Base-by-base conservation (phyloP, 208 protist species). In the Porcisia hertigi region DNA sequence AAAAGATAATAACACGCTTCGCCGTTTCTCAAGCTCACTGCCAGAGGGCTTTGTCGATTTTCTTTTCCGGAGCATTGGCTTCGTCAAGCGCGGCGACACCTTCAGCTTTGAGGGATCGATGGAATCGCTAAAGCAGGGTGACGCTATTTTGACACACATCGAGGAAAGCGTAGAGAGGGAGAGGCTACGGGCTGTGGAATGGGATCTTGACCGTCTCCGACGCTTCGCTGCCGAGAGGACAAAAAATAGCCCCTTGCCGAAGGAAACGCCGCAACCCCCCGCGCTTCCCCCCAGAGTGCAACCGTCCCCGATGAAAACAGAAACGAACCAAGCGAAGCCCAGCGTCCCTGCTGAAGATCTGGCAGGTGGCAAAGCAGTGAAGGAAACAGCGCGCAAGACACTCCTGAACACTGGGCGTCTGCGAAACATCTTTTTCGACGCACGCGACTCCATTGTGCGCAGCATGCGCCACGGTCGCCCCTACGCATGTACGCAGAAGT, bases 361-460 rank as follows among this genome's bases (percentile, higher is more conserved):
- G 11, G 23, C 71, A 7, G 74, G 80, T 55, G 67, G 47, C 12
- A 54, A 71, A 20, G 43, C 53, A 36, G 52, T 81, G 2, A 62
- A 73, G 20, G 41, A 64, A 14, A 83, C 75, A 18, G 86, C 90
- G 16, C 85, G 80, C 52, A 77, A 78, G 65, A 94, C 89, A 5
- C 84, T 97, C 11, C 84, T 96, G 36, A 94, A 88, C 64, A 89
- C 87, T 12, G 91, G 90, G 16, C 80, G 92, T 30, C 53, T 97
- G 14, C 84, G 93, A 60, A 97, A 97, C 63, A 75, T 69, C 57
- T 87, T 95, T 63, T 97, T 97, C 73, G 90, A 92, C n/a, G 86
- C 84, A 64, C 86, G 84, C 36, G 82, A 92, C 59, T 89, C 95
- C 69, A 78, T 73, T 3, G 58, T 94, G 11, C 79, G 93, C 30